A percentile compares a stretch with the other conserved stretches of the same genome.
Evolutionary conservation across 352 stramenopile genomes (phyloP).

Genomic region (Phytophthora brassicae): DNA sequence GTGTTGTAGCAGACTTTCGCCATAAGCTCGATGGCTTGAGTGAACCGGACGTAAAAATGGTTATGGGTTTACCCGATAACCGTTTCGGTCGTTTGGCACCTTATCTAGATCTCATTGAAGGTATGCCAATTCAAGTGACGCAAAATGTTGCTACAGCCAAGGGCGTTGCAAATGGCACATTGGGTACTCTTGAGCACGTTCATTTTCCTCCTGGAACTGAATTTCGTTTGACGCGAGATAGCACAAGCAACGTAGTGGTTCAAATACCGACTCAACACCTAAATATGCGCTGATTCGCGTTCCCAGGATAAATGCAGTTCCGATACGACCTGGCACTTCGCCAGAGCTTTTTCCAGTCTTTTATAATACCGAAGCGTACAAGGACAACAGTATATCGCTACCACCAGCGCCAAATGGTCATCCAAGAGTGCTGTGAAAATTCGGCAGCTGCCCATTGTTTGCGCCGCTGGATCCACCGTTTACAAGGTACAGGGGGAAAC

Average conservation of each 20-base stretch:
- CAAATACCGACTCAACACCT: not conserved
- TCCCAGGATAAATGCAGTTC: not conserved
- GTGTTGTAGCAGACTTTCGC: not conserved
- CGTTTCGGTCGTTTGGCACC: not conserved
- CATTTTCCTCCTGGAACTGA: not conserved
- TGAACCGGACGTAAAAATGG: not conserved
- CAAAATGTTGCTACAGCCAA: too few relatives aligned
- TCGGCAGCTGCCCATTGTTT: not conserved
- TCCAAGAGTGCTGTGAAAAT: not conserved
- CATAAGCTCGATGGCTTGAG: not conserved
- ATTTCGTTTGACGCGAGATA: not conserved
- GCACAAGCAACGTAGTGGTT: not conserved
- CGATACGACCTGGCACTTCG: not conserved
- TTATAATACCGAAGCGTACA: not conserved
- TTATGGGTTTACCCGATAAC: not conserved
- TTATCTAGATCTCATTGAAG: not conserved
- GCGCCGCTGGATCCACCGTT: not conserved
- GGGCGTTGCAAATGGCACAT: not conserved
- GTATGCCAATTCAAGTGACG: too few relatives aligned
- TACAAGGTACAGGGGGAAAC: too few relatives aligned
- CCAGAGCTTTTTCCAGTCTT: slow-evolving; percentile 1
- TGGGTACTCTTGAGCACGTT: not conserved
- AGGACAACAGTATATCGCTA: not conserved
- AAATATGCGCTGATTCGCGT: slow-evolving; percentile 1
- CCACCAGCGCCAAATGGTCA: not conserved